Percentiles rank a stretch among this genome's conserved stretches.
phyloP scores from a whole-genome alignment of 169 alveolate species.

The Theileria annulata region DNA sequence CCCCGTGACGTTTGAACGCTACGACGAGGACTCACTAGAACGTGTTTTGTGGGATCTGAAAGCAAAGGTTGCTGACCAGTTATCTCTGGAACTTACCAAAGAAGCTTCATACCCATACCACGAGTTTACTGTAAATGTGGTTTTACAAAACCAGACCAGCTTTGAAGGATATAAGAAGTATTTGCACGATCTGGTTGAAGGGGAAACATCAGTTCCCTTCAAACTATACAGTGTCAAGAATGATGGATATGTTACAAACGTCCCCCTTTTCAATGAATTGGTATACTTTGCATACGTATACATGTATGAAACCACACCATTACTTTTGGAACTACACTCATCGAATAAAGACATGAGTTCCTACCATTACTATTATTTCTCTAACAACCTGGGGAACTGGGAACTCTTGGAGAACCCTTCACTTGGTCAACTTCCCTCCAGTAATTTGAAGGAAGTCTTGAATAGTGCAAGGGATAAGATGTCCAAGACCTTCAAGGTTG shows the following conservation, averaged over 20 bases:
- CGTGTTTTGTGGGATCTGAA: not conserved
- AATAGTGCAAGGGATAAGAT: not conserved
- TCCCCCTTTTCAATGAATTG: not conserved
- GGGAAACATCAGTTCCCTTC: not conserved
- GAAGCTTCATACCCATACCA: not conserved
- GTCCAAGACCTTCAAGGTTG: slow-evolving; percentile 6
- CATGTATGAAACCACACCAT: not conserved
- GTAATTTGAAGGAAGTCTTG: not conserved
- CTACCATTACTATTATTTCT: slow-evolving; percentile 6
- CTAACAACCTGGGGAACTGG: slow-evolving; percentile 11
- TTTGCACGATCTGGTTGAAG: slow-evolving; percentile 6
- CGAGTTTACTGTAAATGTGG: not conserved
- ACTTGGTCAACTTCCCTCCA: not conserved
- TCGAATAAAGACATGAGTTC: not conserved
- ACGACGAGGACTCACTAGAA: not conserved
- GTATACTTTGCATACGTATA: slow-evolving; percentile 6
- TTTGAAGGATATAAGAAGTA: slow-evolving; percentile 1
- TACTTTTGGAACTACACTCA: slow-evolving; percentile 7
- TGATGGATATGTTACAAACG: slow-evolving; percentile 1
- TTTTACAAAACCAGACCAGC: not conserved
- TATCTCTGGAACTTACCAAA: not conserved
- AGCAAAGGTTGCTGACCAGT: not conserved
- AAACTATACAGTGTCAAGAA: not conserved
- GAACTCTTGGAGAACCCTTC: slow-evolving; percentile 12
- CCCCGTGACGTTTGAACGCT: not conserved